Evolutionary conservation across 208 protist genomes (phyloP).

Genomic region (Trichomonas gallinae): DNA sequence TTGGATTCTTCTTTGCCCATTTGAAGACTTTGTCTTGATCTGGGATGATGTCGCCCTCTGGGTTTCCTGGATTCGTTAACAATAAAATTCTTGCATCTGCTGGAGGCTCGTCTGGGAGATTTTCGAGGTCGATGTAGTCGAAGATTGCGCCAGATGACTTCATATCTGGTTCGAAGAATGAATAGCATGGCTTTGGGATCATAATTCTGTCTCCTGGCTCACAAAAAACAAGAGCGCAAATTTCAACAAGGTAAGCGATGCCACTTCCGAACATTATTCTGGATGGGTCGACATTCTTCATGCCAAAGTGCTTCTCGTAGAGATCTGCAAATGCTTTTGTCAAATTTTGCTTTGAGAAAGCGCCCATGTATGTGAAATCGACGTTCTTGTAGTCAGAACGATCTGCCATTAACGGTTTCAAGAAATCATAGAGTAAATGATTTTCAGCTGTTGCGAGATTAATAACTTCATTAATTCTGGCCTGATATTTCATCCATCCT

Average conservation of each 20-base stretch:
- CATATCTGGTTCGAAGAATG: not conserved
- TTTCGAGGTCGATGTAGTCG: not conserved
- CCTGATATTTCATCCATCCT: too few species aligned
- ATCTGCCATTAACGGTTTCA: not conserved
- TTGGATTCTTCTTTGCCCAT: not conserved
- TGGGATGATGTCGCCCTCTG: not conserved
- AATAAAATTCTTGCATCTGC: not conserved
- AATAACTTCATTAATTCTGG: not conserved
- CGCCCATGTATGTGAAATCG: not conserved
- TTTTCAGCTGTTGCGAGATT: slow-evolving; percentile 7
- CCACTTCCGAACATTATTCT: not conserved
- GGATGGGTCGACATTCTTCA: not conserved
- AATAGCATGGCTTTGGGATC: not conserved
- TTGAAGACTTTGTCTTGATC: not conserved
- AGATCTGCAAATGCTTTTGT: not conserved
- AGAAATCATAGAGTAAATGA: not conserved
- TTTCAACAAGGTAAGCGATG: not conserved
- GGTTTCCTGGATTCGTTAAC: not conserved
- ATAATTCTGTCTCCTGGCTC: not conserved
- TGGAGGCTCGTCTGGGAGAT: not conserved
- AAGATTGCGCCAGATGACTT: not conserved
- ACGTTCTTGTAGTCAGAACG: not conserved
- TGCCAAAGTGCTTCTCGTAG: not conserved
- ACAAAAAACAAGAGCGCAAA: not conserved
- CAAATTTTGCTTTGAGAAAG: not conserved